phyloP scores from a whole-genome alignment of 2,329 filamentous ascomycete genomes.

The Emergomyces orientalis region DNA sequence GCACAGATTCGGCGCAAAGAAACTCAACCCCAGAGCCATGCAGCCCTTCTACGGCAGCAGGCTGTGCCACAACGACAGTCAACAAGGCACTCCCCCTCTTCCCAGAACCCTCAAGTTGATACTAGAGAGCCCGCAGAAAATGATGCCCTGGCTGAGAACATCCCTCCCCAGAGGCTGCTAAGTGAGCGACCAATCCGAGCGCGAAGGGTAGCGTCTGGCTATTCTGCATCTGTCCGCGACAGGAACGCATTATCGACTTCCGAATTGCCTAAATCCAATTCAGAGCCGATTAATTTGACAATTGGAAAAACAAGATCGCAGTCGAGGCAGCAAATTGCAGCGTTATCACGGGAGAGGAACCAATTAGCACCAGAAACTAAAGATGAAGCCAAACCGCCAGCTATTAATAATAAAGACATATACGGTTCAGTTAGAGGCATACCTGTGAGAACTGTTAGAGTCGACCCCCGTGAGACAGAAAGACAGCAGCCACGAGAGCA shows the following conservation, averaged over 20 bases:
- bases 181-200: constrained; percentile 33
- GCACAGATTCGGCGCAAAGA: constrained; percentile 34
- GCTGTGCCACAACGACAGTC: constrained; percentile 28
- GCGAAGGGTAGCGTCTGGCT: constrained; percentile 28
- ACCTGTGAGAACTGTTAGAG: constrained; percentile 3
- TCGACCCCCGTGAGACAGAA: background rate
- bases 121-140: constrained; percentile 12
- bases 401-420: constrained; percentile 3
- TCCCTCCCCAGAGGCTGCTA: constrained; percentile 23
- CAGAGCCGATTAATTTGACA: constrained; percentile 26
- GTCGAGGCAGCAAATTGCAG: constrained; percentile 29
- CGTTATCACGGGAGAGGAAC: constrained; percentile 20
- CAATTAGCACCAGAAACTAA: constrained; percentile 12
- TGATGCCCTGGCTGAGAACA: constrained; percentile 7
- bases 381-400: constrained; percentile 19
- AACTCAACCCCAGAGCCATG: constrained; percentile 34
- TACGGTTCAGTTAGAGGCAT: background rate
- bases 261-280: constrained; percentile 26
- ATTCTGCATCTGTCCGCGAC: constrained; percentile 28
- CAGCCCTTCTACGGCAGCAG: constrained; percentile 40
- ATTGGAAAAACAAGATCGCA: constrained; percentile 37
- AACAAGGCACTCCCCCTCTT: constrained; percentile 21
- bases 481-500: background rate
- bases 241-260: constrained; percentile 22
- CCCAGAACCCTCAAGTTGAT: constrained; percentile 18